These are phyloP conservation scores for Monosporascus sp. DNA, from an alignment of 2,329 filamentous ascomycete genomes.

Conservation along the genomic window DNA sequence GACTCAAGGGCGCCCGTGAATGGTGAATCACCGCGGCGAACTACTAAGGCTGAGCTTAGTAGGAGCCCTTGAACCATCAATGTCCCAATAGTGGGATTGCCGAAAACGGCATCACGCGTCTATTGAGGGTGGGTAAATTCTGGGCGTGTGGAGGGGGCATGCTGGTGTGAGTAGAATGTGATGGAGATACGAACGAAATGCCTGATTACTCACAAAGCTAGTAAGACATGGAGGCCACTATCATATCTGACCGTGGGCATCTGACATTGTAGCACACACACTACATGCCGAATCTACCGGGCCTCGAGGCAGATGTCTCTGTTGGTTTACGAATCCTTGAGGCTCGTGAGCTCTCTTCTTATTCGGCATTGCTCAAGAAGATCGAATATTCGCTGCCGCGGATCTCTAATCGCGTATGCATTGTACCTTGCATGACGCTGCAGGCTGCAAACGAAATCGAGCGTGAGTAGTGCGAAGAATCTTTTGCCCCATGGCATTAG, in stretches of 20 bases:
- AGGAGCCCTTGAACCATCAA: neutral
- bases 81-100: slow-evolving; percentile 8
- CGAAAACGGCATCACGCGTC: slow-evolving; percentile 17
- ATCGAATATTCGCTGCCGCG: slow-evolving; percentile 17
- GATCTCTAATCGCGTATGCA: slow-evolving; percentile 22
- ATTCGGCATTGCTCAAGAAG: slow-evolving; percentile 21
- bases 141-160: slow-evolving; percentile 11
- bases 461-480: neutral
- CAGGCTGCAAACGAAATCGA: slow-evolving; percentile 10
- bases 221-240: slow-evolving; percentile 20
- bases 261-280: slow-evolving; percentile 22
- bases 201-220: slow-evolving; percentile 4
- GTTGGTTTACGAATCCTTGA: slow-evolving; percentile 21
- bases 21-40: slow-evolving; percentile 10
- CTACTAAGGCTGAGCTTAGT: slow-evolving; percentile 1
- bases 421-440: slow-evolving; percentile 24
- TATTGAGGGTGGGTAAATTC: slow-evolving; percentile 19
- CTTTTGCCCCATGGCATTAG: neutral
- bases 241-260: slow-evolving; percentile 17
- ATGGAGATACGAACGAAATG: slow-evolving; percentile 13
- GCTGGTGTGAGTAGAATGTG: slow-evolving; percentile 10
- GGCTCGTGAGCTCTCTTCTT: slow-evolving; percentile 25
- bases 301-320: slow-evolving; percentile 7
- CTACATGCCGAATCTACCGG: slow-evolving; percentile 14
- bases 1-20: slow-evolving; percentile 16